phyloP scores from a whole-genome alignment of 805 yeast genomes.

The Saccharomycopsis selenospora region DNA sequence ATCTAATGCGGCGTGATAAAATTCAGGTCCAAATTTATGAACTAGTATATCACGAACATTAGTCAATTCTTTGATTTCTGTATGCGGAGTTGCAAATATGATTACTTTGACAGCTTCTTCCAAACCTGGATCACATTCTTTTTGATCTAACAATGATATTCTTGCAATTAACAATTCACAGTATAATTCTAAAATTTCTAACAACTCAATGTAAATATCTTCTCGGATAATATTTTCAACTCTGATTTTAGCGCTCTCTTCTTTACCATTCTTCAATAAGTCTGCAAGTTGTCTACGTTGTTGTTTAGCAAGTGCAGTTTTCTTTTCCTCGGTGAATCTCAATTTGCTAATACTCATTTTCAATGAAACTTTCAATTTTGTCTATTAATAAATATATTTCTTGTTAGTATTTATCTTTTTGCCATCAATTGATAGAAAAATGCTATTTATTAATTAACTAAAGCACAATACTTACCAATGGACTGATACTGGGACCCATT shows the following conservation, averaged over 20 bases:
- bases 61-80: constrained; percentile 68
- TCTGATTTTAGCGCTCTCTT: constrained; percentile 73
- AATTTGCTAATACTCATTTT: constrained; percentile 69
- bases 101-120: constrained; percentile 69
- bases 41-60: constrained; percentile 55
- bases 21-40: constrained; percentile 62
- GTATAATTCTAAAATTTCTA: constrained; percentile 73
- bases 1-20: constrained; percentile 46
- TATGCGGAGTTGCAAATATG: constrained; percentile 60
- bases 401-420: too few species aligned
- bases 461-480: constrained; percentile 6
- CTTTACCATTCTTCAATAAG: constrained; percentile 59
- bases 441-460: background rate
- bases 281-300: constrained; percentile 67
- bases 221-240: constrained; percentile 81
- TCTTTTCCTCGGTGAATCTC: constrained; percentile 65
- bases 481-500: constrained; percentile 15
- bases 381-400: constrained; percentile 21
- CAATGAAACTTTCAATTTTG: constrained; percentile 28
- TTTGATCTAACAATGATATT: constrained; percentile 48
- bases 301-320: constrained; percentile 67
- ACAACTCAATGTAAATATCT: constrained; percentile 69
- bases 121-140: constrained; percentile 48
- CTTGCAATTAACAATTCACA: constrained; percentile 78
- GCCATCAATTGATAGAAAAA: background rate